Base-by-base conservation (phyloP, 352 stramenopile species). In the Globisporangium spiculum region DNA sequence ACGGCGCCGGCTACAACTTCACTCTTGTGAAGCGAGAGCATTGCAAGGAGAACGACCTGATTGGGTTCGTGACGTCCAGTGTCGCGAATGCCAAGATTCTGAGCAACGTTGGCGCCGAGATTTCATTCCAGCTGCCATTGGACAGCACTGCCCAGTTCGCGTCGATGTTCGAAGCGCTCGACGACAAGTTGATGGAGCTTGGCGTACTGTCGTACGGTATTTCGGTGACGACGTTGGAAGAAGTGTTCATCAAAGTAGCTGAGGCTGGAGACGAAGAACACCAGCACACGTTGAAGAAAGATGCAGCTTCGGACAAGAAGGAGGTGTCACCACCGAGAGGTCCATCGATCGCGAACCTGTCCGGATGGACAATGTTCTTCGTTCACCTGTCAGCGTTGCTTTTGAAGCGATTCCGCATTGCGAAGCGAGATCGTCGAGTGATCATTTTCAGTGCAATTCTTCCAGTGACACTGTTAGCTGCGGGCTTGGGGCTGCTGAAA, bases 181-280 rank as follows among this genome's bases (percentile, higher is more conserved):
- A 96, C 46, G 44, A 59, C 4, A 60, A 69, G 4, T 65, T 90
- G 24, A 32, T 48, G 0, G 48, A 69, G 2, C 67, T 97, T 8
- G 71, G 70, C 0, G 50, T 89, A 32, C 67, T 84, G 10, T 90
- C 80, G 18, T 94, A 91, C 64, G 84, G 81, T 62, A 87, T 94
- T 48, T 97, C 92, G 41, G 97, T 99, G 30, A 96, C 90, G n/a
- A 95, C 89, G 7, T 61, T 97, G 27, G 90, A 97, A 60, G 87
- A 96, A 72, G 90, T 97, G 9, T 97, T 97, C 74, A 90, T 97
- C 73, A 97, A 96, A 65, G 87, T 97, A 5, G 89, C 89, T 0
- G 86, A 93, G 59, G 72, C 71, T 12, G 71, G 63, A 38, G 79
- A 81, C 52, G 77, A 81, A 24, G 66, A 79, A 10, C 32, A 88